phyloP scores from a whole-genome alignment of 495 filamentous ascomycete genomes.

The Clavariopsis aquatica region DNA sequence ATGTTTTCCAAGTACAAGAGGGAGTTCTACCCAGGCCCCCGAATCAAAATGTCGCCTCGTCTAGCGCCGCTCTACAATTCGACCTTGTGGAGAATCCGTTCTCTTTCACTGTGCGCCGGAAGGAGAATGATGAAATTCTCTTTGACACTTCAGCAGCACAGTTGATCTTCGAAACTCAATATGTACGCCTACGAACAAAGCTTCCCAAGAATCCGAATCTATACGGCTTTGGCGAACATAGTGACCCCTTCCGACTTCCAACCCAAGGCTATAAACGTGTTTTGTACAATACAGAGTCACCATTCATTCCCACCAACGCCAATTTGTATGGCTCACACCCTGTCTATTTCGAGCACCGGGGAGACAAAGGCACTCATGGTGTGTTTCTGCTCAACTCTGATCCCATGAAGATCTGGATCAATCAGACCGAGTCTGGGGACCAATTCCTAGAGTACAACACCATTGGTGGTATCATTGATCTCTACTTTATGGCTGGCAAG shows the following conservation, averaged over 20 bases:
- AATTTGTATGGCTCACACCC: constrained; percentile 86
- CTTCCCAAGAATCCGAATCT: constrained; percentile 68
- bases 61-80: constrained; percentile 58
- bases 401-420: constrained; percentile 83
- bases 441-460: constrained; percentile 86
- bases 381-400: constrained; percentile 83
- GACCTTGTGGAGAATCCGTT: constrained; percentile 68
- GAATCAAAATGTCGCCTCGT: constrained; percentile 16
- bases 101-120: constrained; percentile 68
- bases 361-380: constrained; percentile 64
- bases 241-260: constrained; percentile 70
- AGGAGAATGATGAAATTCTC: constrained; percentile 64
- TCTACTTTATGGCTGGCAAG: constrained; percentile 80
- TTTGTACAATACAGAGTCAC: constrained; percentile 77
- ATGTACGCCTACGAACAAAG: constrained; percentile 68
- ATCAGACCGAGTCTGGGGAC: constrained; percentile 58
- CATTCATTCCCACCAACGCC: constrained; percentile 60
- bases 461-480: constrained; percentile 77
- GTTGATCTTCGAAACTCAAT: constrained; percentile 79
- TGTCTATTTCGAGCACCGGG: constrained; percentile 80
- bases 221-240: constrained; percentile 82
- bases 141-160: constrained; percentile 68
- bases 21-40: constrained; percentile 66
- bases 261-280: constrained; percentile 75
- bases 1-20: constrained; percentile 77